A percentile compares a stretch with the other conserved stretches of the same genome.
phyloP scores from a whole-genome alignment of 2,329 filamentous ascomycete genomes.

The Fusarium beomiforme region DNA sequence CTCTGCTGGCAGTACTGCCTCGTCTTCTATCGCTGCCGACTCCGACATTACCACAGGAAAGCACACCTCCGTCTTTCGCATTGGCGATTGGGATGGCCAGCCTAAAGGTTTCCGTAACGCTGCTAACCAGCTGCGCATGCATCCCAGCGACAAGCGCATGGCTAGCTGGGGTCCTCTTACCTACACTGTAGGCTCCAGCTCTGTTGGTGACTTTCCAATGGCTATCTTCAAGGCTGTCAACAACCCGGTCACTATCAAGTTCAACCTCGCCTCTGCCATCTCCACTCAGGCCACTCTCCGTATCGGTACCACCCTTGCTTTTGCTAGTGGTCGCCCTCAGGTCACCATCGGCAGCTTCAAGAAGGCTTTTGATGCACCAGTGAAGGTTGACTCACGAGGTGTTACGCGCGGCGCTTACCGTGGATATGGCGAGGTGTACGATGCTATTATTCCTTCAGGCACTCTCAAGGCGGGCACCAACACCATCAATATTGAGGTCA shows the following conservation, averaged over 20 bases:
- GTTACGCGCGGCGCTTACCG: slow-evolving; percentile 73
- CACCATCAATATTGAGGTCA: slow-evolving; percentile 68
- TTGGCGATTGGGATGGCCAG: slow-evolving; percentile 73
- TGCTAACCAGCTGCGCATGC: slow-evolving; percentile 73
- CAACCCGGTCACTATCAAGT: slow-evolving; percentile 68
- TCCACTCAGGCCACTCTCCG: slow-evolving; percentile 65
- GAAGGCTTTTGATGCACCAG: slow-evolving; percentile 60
- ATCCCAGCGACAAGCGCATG: slow-evolving; percentile 74
- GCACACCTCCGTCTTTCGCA: slow-evolving; percentile 67
- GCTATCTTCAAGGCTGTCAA: slow-evolving; percentile 71
- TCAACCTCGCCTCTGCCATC: slow-evolving; percentile 62
- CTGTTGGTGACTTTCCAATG: slow-evolving; percentile 69
- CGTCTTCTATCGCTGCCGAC: slow-evolving; percentile 60
- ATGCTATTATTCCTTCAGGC: slow-evolving; percentile 67
- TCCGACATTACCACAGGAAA: slow-evolving; percentile 56
- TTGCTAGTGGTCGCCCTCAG: slow-evolving; percentile 67
- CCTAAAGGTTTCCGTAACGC: slow-evolving; percentile 73
- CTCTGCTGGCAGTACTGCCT: slow-evolving; percentile 58
- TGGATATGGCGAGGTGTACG: slow-evolving; percentile 71
- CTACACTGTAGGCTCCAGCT: slow-evolving; percentile 68
- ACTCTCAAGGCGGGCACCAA: slow-evolving; percentile 69
- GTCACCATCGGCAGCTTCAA: slow-evolving; percentile 65
- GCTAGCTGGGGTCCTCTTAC: slow-evolving; percentile 67
- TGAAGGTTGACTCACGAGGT: slow-evolving; percentile 71
- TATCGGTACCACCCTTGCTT: slow-evolving; percentile 72